phyloP scores from a whole-genome alignment of 768 basidiomycete genomes.

The Rhizopogon rudus region DNA sequence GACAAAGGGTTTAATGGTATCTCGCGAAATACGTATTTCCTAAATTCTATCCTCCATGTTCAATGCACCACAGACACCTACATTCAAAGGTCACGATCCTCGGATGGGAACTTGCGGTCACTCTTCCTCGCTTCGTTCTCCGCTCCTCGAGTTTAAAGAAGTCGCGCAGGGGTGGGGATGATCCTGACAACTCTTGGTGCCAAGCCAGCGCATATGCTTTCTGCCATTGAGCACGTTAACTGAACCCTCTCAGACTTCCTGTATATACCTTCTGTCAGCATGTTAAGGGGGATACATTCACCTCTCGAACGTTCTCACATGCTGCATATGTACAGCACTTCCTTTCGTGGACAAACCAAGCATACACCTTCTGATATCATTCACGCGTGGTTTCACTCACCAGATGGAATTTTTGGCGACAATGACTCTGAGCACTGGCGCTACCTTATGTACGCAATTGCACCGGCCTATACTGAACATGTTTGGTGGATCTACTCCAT shows the following conservation, averaged over 20 bases:
- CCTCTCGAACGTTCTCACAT: not conserved
- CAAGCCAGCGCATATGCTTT: not conserved
- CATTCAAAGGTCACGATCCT: conserved; percentile 15
- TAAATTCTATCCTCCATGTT: no score
- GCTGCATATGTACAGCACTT: not conserved
- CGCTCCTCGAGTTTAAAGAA: no score
- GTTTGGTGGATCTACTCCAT: no score
- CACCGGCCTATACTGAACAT: no score
- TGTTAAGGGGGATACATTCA: not conserved
- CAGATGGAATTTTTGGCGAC: not conserved
- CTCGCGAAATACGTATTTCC: no score
- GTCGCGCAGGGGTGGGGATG: no score
- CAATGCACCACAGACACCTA: no score
- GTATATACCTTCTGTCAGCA: not conserved
- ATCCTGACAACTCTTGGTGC: no score
- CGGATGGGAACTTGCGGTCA: not conserved
- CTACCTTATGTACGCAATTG: no score
- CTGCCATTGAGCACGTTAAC: not conserved
- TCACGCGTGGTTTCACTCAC: not conserved
- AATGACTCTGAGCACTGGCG: not conserved
- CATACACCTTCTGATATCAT: not conserved
- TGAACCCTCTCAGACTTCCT: not conserved
- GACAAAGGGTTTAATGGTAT: no score
- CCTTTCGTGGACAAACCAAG: not conserved
- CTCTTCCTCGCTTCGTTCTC: no score